Evolutionary conservation across 140 eudicot genomes (phyloP).

Genomic region (Flaveria floridana): DNA sequence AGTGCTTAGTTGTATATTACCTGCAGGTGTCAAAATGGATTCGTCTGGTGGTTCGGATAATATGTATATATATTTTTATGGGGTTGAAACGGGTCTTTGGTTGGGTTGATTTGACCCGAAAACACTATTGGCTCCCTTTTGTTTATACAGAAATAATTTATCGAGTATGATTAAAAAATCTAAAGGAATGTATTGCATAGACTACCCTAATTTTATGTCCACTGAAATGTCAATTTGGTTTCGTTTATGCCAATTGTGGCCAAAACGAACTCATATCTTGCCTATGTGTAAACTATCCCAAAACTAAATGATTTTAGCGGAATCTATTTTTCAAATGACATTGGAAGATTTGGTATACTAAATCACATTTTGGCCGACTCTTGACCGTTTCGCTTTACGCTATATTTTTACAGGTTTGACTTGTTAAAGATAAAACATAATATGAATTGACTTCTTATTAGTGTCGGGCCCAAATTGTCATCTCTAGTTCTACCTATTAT

Average conservation of each 20-base stretch:
- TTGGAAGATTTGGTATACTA: not conserved
- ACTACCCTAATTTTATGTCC: not conserved
- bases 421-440: not conserved
- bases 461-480: too few relatives aligned
- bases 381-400: not conserved
- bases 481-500: constrained; percentile 2
- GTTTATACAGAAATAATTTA: not conserved
- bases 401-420: not conserved
- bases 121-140: not conserved
- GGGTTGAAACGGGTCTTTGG: not conserved
- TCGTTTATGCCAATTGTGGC: not conserved
- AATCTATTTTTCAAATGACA: not conserved
- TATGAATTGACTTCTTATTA: too few relatives aligned
- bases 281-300: not conserved
- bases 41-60: not conserved
- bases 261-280: not conserved
- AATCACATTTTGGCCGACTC: not conserved
- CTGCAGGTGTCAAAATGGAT: not conserved
- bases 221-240: not conserved
- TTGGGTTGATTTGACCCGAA: not conserved
- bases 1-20: not conserved
- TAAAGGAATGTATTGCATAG: not conserved
- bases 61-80: not conserved
- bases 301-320: not conserved
- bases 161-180: not conserved